phyloP scores from a whole-genome alignment of 352 stramenopile genomes.

The Peronospora farinosa region DNA sequence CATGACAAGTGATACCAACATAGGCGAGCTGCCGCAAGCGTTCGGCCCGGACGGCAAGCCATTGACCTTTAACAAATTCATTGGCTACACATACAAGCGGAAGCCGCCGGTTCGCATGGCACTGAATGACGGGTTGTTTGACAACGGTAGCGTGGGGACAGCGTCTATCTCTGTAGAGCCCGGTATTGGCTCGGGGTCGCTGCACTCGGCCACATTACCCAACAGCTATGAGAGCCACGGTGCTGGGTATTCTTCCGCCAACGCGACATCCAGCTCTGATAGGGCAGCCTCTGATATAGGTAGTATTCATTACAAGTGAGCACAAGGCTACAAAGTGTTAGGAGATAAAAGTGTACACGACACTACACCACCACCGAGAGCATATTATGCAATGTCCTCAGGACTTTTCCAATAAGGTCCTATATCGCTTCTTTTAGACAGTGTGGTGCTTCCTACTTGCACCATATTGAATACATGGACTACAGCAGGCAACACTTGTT shows the following conservation, averaged over 20 bases:
- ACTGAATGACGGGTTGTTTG: constrained; percentile 70
- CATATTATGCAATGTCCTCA: too few species aligned
- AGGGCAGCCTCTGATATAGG: constrained; percentile 1
- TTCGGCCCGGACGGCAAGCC: constrained; percentile 71
- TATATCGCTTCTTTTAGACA: too few species aligned
- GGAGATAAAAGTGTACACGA: constrained; percentile 8
- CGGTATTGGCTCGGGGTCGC: neutral
- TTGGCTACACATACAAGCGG: constrained; percentile 89
- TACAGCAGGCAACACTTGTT: too few species aligned
- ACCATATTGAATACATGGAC: too few species aligned
- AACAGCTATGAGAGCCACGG: constrained; percentile 4
- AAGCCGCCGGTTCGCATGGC: constrained; percentile 78
- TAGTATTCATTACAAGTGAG: constrained; percentile 9
- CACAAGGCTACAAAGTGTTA: constrained; percentile 3
- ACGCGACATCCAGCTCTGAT: neutral
- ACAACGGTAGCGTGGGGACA: constrained; percentile 14
- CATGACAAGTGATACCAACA: neutral
- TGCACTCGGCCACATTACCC: constrained; percentile 3
- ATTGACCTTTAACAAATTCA: constrained; percentile 89
- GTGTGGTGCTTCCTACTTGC: too few species aligned
- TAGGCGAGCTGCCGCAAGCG: constrained; percentile 30
- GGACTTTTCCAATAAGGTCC: too few species aligned
- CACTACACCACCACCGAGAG: too few species aligned
- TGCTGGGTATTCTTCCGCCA: neutral
- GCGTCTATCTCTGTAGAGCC: neutral